Conservation (phyloP, 768 basidiomycete genomes). For the Myochromella boudieri region DNA sequence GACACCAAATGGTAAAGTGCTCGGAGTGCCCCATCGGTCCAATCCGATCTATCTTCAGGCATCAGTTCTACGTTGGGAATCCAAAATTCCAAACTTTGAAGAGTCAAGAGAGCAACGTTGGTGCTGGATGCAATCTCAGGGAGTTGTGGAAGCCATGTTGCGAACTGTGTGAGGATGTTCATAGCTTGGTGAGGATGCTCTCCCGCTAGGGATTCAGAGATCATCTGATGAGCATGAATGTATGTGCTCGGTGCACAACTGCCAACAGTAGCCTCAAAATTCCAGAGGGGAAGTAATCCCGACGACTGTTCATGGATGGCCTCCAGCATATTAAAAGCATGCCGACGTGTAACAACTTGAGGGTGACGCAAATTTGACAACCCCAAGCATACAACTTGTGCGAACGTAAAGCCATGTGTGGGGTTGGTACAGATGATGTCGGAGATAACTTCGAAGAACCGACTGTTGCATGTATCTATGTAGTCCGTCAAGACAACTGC, state of each 20-base stretch:
- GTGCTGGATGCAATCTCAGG: constrained; percentile 47
- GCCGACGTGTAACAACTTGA: constrained; percentile 58
- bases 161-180: constrained; percentile 67
- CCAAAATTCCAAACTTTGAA: constrained; percentile 86
- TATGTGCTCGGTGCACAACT: constrained; percentile 77
- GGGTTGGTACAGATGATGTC: constrained; percentile 61
- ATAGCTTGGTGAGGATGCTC: constrained; percentile 69
- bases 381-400: constrained; percentile 74
- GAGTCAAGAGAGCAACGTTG: constrained; percentile 52
- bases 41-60: constrained; percentile 51
- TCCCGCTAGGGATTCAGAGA: constrained; percentile 77
- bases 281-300: constrained; percentile 68
- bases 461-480: constrained; percentile 53
- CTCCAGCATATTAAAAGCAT: constrained; percentile 78
- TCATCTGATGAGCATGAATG: constrained; percentile 73
- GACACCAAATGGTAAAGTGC: constrained; percentile 81
- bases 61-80: constrained; percentile 72
- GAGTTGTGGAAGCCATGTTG: constrained; percentile 69
- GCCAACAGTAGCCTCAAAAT: constrained; percentile 70
- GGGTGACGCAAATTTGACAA: constrained; percentile 85
- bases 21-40: constrained; percentile 59
- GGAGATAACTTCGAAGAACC: constrained; percentile 78
- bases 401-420: constrained; percentile 64
- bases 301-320: constrained; percentile 65
- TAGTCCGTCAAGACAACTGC: constrained; percentile 63